Conservation (phyloP, 2,329 filamentous ascomycete genomes). For the Fonsecaea nubica region DNA sequence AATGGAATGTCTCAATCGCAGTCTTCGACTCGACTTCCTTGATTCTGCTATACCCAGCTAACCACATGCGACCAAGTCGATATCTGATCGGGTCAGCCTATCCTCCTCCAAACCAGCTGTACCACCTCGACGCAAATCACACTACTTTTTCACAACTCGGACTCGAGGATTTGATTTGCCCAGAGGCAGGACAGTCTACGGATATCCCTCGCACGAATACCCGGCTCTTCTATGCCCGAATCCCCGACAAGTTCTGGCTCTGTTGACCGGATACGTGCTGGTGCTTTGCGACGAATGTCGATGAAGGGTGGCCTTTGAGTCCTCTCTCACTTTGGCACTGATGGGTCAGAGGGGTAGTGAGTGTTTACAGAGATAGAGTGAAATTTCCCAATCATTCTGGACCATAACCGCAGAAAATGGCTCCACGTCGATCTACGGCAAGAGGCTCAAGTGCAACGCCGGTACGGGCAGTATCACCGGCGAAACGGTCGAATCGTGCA, state of each 20-base stretch:
- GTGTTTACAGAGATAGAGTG: not conserved
- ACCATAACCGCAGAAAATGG: constrained; percentile 16
- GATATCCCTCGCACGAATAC: not conserved
- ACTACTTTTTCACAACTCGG: not conserved
- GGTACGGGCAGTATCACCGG: constrained; percentile 26
- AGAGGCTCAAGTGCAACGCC: constrained; percentile 31
- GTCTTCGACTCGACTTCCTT: not conserved
- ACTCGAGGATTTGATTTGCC: not conserved
- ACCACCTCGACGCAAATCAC: not conserved
- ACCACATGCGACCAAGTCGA: not conserved
- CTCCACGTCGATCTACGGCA: constrained; percentile 37
- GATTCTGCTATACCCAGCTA: not conserved
- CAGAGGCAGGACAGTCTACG: not conserved
- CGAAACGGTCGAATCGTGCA: constrained; percentile 28
- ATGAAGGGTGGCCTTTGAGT: not conserved
- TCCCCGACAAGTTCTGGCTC: not conserved
- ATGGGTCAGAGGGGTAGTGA: constrained; percentile 3
- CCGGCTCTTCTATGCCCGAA: not conserved
- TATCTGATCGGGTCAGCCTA: not conserved
- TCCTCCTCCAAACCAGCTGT: not conserved
- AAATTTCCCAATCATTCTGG: not conserved
- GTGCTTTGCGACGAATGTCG: not conserved
- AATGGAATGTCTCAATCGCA: not conserved
- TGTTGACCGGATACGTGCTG: not conserved
- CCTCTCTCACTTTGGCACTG: not conserved